Evolutionary conservation across 1,139 yeast genomes (phyloP).

Genomic region (Suhomyces yuchorum): DNA sequence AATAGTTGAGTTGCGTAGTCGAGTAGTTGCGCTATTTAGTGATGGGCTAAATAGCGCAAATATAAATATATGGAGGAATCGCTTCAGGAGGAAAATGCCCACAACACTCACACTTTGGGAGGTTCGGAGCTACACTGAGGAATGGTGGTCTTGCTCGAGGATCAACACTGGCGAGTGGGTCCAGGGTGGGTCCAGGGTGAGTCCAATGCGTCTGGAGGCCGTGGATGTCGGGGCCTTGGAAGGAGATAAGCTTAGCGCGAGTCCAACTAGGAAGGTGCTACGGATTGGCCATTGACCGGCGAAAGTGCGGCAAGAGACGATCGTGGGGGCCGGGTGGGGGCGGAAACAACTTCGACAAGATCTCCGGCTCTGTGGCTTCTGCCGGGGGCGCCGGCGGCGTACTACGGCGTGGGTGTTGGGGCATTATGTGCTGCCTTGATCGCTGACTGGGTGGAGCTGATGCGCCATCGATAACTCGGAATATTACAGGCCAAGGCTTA

Average conservation of each 20-base stretch:
- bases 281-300: background rate
- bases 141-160: too few species aligned
- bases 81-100: background rate
- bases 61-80: background rate
- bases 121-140: too few species aligned
- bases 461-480: too few species aligned
- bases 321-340: background rate
- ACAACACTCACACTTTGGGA: too few species aligned
- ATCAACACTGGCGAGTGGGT: too few species aligned
- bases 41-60: background rate
- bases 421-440: too few species aligned
- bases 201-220: background rate
- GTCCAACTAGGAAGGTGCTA: background rate
- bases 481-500: too few species aligned
- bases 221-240: background rate
- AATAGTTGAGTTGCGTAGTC: background rate
- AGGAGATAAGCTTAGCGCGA: constrained; percentile 1
- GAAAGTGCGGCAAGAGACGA: background rate
- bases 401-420: too few species aligned
- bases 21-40: constrained; percentile 1
- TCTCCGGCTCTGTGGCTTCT: background rate
- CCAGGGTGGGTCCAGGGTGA: too few species aligned
- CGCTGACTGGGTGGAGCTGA: too few species aligned
- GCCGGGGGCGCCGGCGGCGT: background rate
- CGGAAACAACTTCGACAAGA: background rate